Evolutionary conservation across 2,329 filamentous ascomycete species (phyloP).

Genomic region (Didymella exigua): DNA sequence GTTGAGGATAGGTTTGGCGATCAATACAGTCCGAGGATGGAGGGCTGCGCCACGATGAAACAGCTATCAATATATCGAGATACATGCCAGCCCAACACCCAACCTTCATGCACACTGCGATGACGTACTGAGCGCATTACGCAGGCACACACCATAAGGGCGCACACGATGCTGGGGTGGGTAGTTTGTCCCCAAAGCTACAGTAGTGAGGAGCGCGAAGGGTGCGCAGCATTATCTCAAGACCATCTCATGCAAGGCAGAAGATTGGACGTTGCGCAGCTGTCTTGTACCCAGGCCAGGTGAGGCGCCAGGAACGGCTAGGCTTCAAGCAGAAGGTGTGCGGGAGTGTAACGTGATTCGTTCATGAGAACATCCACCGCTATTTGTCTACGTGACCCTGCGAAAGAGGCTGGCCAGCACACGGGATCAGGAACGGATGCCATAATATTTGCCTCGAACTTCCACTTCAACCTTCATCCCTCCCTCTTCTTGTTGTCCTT

Average conservation of each 20-base stretch:
- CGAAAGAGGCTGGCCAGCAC: slow-evolving; percentile 30
- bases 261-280: slow-evolving; percentile 10
- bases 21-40: neutral
- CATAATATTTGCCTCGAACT: slow-evolving; percentile 20
- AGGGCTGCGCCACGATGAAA: slow-evolving; percentile 10
- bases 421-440: slow-evolving; percentile 32
- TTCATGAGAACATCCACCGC: slow-evolving; percentile 30
- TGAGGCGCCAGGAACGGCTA: slow-evolving; percentile 21
- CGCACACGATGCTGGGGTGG: neutral
- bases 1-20: neutral
- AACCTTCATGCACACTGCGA: slow-evolving; percentile 8
- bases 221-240: slow-evolving; percentile 2
- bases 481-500: slow-evolving; percentile 12
- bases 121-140: slow-evolving; percentile 19
- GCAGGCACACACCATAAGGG: neutral
- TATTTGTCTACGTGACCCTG: slow-evolving; percentile 35
- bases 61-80: neutral
- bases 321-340: slow-evolving; percentile 30
- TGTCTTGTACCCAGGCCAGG: slow-evolving; percentile 15
- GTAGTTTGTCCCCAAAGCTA: neutral
- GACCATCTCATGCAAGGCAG: slow-evolving; percentile 7
- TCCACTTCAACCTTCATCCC: slow-evolving; percentile 8
- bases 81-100: slow-evolving; percentile 8
- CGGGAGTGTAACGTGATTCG: slow-evolving; percentile 34
- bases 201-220: neutral